Evolutionary conservation across 177 flowering plant genomes (phyloP), one percentile per base, ranked within the genome.

Genomic region (Telopea speciosissima): DNA sequence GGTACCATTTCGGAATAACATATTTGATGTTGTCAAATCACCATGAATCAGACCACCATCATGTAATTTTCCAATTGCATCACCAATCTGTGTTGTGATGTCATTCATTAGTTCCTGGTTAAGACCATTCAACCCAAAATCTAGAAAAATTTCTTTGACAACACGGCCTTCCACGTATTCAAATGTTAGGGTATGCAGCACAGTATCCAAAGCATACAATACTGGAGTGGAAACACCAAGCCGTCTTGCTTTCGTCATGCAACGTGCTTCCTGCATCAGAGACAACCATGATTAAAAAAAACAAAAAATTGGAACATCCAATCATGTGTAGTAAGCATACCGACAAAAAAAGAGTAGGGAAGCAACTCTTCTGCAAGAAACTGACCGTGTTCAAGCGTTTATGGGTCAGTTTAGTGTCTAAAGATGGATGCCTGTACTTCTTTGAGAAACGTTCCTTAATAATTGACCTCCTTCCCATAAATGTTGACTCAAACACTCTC

Each of bases 31-130:
- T 63, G 97, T 96, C 77, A 96, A 77, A 73, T 96, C 98, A 24
- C 99, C 99, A 79, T 93, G 98, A 78, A 91, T 76, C 45, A 96
- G 85, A 49, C 97, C 97, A 73, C 99, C 97, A 78, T 96, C 98
- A 78, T 96, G 99, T 40, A 96, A 64, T 74, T 91, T 96, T n/a
- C 83, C 98, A 77, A 91, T 86, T 63, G 97, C 90, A 75, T 76
- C 81, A 23, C 99, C 97, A 75, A 93, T 91, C 79, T 96, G 98
- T 16, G 70, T 69, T 28, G 97, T 90, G 65, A 93, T 86, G 76
- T 87, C 88, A 66, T 83, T 78, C 80, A 96, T 68, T 17, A 78
- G 77, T 74, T 93, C 95, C 80, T 84, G 85, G 28, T 77, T 77
- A 67, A 87, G 68, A 70, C 97, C 93, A 66, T 80, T 71, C 36